A percentile compares a stretch with the other conserved stretches of the same genome.
Evolutionary conservation across 345 rosid species (phyloP).

Genomic region (Salix udensis): DNA sequence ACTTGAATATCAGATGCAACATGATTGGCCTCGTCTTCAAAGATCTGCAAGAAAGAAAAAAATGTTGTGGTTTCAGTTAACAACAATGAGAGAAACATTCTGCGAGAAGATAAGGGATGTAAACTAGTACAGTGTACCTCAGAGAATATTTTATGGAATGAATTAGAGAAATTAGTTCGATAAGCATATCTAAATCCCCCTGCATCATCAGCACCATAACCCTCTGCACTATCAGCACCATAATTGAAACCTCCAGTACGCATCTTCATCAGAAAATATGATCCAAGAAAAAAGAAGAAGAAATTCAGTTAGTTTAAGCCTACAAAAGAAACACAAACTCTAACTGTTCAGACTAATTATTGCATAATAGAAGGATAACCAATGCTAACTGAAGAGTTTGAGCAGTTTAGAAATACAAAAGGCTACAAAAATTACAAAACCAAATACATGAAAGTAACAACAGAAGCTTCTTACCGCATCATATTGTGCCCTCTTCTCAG

Average conservation of each 20-base stretch:
- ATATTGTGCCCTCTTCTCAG: constrained; percentile 65
- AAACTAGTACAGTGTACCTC: constrained; percentile 46
- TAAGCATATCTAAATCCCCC: constrained; percentile 52
- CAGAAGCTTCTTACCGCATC: constrained; percentile 41
- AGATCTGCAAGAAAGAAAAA: constrained; percentile 50
- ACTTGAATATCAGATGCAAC: constrained; percentile 71
- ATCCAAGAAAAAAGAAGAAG: neutral
- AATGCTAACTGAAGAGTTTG: neutral
- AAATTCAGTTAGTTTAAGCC: constrained; percentile 11
- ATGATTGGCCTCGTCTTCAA: constrained; percentile 51
- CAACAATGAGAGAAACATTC: constrained; percentile 10
- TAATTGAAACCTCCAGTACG: constrained; percentile 43
- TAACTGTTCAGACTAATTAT: neutral
- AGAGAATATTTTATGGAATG: constrained; percentile 81
- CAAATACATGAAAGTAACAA: neutral
- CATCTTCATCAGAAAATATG: constrained; percentile 31
- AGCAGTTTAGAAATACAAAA: neutral
- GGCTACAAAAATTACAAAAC: neutral
- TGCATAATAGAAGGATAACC: neutral
- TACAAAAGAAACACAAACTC: neutral
- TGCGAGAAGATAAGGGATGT: constrained; percentile 1
- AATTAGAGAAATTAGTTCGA: constrained; percentile 67
- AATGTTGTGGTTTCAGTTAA: constrained; percentile 14
- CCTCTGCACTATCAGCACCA: constrained; percentile 21
- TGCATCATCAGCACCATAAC: constrained; percentile 20